Base-by-base conservation (phyloP, 805 yeast species). In the Deakozyma indianensis region DNA sequence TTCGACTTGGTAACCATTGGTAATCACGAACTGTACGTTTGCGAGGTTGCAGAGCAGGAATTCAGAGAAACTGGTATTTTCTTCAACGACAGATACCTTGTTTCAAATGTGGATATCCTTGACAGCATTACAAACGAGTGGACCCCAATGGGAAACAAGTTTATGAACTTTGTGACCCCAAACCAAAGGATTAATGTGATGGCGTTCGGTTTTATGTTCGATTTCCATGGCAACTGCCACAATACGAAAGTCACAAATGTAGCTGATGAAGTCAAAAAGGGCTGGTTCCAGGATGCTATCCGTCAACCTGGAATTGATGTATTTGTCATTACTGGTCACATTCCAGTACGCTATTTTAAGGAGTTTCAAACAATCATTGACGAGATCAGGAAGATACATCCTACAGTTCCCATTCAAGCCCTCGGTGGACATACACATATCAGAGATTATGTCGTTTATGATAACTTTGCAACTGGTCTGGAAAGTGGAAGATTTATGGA, bases 341-440 rank as follows among this genome's bases (percentile, higher is more conserved):
- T 83, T 15, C 95, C 95, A 1, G 73, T 77, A 24, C 77, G 73
- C 46, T 57, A 61, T 23, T 75, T 79, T 77, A 56, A 60, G 4
- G 86, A 80, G 55, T 58, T 76, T 50, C 58, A 59, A 45, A 47
- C 61, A 2, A 59, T 80, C 28, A 79, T 78, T 50, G 41, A 53
- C 0, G 57, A 56, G 3, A 59, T 88, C 21, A 71, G 96, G 47
- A 48, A 56, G n/a, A 65, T 60, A 28, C 82, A 75, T 56, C 84
- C 88, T 5, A 58, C 68, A 29, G 69, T 72, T 0, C 66, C 77
- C 1, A 83, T 88, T 44, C 92, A 84, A 56, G 83, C 83, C 59
- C 83, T 88, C 63, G 96, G 96, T 1, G 96, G 96, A 1, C 96
- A 88, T 64, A 80, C 94, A 29, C 96, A 88, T 58, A 77, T 88